Conservation (phyloP, 1,139 yeast species). For the Blastobotrys serpentis region DNA sequence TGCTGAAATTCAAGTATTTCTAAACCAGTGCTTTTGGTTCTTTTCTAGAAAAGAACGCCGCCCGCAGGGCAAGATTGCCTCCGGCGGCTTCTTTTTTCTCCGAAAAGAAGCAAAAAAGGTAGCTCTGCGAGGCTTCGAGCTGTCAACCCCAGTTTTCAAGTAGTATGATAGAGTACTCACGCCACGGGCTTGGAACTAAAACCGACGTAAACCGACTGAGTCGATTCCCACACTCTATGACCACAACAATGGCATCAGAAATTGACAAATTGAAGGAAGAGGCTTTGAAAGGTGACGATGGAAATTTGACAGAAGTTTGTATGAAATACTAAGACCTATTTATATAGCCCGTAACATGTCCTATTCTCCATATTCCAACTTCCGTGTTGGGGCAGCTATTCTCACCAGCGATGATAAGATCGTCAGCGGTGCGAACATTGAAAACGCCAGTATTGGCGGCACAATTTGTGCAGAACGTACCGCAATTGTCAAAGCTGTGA, state of each 20-base stretch:
- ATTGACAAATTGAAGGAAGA: not conserved
- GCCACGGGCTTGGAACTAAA: not conserved
- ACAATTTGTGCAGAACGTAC: slow-evolving; percentile 89
- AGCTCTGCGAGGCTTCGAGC: no score
- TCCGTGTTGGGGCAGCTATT: slow-evolving; percentile 81
- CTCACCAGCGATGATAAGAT: slow-evolving; percentile 51
- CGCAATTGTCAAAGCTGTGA: slow-evolving; percentile 67
- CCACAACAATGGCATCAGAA: not conserved
- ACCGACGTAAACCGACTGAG: not conserved
- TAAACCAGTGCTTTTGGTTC: no score
- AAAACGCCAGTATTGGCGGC: slow-evolving; percentile 89
- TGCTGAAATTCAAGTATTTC: no score
- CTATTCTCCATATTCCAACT: slow-evolving; percentile 81
- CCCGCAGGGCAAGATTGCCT: no score
- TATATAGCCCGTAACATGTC: slow-evolving; percentile 42
- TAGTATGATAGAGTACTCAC: no score
- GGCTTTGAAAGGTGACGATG: slow-evolving; percentile 6
- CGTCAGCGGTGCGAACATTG: slow-evolving; percentile 80
- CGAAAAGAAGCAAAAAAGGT: no score
- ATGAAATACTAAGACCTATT: not conserved
- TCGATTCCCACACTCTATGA: not conserved
- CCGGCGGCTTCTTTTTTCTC: no score
- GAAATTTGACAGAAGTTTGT: not conserved
- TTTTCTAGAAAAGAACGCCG: no score
- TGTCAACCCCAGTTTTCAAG: no score